Percentiles rank a stretch among this genome's conserved stretches.
These are phyloP conservation scores for Wickerhamomyces rabaulensis DNA, from an alignment of 805 yeast genomes.

Conservation along the genomic window DNA sequence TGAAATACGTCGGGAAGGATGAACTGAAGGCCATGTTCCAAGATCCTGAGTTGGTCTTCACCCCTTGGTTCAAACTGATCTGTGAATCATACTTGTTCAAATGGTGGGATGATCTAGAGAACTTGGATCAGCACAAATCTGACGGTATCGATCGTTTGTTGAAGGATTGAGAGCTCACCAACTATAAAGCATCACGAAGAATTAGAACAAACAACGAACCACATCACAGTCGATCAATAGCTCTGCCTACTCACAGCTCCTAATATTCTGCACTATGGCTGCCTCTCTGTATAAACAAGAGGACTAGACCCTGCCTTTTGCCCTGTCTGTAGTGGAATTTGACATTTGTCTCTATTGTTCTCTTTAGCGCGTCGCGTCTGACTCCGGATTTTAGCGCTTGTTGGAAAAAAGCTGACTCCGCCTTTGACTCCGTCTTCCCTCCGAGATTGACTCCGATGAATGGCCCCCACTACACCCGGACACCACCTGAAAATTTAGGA, in stretches of 20 bases:
- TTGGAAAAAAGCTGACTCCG: not conserved
- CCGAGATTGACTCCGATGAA: not conserved
- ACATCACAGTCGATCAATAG: too few relatives aligned
- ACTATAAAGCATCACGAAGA: too few relatives aligned
- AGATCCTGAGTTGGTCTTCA: conserved; percentile 63
- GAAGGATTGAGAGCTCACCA: too few relatives aligned
- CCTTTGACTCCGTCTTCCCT: not conserved
- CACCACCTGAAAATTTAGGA: not conserved
- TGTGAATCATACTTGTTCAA: conserved; percentile 85
- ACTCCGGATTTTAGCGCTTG: too few relatives aligned
- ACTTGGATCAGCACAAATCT: conserved; percentile 43
- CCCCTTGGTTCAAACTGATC: conserved; percentile 97
- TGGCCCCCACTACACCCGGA: conserved; percentile 11
- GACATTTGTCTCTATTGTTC: too few relatives aligned
- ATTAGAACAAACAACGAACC: too few relatives aligned
- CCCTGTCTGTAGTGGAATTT: too few relatives aligned
- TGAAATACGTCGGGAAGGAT: conserved; percentile 61
- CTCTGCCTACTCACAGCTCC: too few relatives aligned
- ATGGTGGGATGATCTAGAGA: conserved; percentile 85
- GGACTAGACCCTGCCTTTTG: too few relatives aligned
- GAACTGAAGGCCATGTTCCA: conserved; percentile 74
- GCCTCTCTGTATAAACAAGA: too few relatives aligned
- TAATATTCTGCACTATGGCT: too few relatives aligned
- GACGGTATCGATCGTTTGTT: conserved; percentile 28
- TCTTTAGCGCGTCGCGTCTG: too few relatives aligned